phyloP scores from a whole-genome alignment of 345 rosid species.

The Lumnitzera littorea region DNA sequence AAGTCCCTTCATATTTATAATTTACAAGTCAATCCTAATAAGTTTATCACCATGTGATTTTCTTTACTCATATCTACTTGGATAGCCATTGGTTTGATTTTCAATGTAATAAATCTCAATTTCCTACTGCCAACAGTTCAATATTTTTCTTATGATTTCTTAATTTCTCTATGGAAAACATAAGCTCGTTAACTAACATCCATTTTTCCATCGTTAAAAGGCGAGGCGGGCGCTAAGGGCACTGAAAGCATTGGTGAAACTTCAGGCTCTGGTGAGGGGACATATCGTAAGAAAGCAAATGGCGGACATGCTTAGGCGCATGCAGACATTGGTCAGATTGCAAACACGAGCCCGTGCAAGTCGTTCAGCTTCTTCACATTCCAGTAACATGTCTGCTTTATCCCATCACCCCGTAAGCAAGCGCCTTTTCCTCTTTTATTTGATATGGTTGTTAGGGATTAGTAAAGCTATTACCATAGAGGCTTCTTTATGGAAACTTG shows the following conservation, averaged over 20 bases:
- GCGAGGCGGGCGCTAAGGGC: slow-evolving; percentile 93
- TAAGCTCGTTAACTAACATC: too few species aligned
- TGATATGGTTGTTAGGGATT: not conserved
- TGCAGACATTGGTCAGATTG: slow-evolving; percentile 71
- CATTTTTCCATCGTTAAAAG: slow-evolving; percentile 18
- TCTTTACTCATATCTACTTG: too few species aligned
- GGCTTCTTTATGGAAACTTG: slow-evolving; percentile 8
- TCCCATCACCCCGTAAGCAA: slow-evolving; percentile 44
- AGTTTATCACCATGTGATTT: too few species aligned
- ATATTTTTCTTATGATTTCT: not conserved
- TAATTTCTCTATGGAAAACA: not conserved
- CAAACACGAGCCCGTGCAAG: slow-evolving; percentile 73
- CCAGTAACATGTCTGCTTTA: slow-evolving; percentile 40
- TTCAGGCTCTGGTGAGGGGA: slow-evolving; percentile 92
- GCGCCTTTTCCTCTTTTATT: slow-evolving; percentile 3
- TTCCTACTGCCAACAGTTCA: too few species aligned
- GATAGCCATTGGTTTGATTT: too few species aligned
- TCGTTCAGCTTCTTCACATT: slow-evolving; percentile 55
- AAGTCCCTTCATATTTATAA: too few species aligned
- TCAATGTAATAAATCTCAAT: too few species aligned
- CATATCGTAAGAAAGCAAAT: slow-evolving; percentile 87
- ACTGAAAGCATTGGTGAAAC: slow-evolving; percentile 84
- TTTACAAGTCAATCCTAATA: too few species aligned
- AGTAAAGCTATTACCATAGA: too few species aligned
- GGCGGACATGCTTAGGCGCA: slow-evolving; percentile 68